phyloP scores from a whole-genome alignment of 352 stramenopile species.

The Blastocystis sp. region DNA sequence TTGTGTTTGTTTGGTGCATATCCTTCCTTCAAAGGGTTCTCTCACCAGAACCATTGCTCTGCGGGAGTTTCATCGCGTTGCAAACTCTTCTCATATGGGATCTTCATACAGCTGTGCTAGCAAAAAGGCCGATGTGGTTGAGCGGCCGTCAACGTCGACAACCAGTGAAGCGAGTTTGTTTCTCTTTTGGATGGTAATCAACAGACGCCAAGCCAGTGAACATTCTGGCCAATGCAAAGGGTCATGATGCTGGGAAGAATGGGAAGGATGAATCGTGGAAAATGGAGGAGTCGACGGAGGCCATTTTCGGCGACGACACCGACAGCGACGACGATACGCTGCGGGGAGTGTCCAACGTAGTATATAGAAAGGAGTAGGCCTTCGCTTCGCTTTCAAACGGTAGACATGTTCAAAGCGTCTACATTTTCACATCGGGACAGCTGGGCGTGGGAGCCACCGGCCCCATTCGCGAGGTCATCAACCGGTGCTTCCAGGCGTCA shows the following conservation, averaged over 20 bases:
- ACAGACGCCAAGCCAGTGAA: not conserved
- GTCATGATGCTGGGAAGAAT: not conserved
- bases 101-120: not conserved
- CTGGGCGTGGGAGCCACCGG: slow-evolving; percentile 50
- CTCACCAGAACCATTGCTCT: not conserved
- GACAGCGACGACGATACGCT: slow-evolving; percentile 42
- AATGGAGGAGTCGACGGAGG: not conserved
- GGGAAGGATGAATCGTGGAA: not conserved
- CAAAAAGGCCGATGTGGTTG: not conserved
- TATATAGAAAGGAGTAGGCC: slow-evolving; percentile 38
- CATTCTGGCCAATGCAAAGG: not conserved
- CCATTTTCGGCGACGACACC: slow-evolving; percentile 26
- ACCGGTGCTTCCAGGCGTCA: not conserved
- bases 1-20: not conserved
- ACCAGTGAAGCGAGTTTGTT: not conserved
- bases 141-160: not conserved
- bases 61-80: too few species aligned
- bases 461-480: slow-evolving; percentile 55
- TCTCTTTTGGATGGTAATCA: not conserved
- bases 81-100: not conserved
- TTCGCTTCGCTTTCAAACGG: not conserved
- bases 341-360: slow-evolving; percentile 52
- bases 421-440: slow-evolving; percentile 59
- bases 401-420: slow-evolving; percentile 60
- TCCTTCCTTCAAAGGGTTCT: not conserved